Conservation (phyloP, 352 stramenopile genomes). For the Pythium dissotocum region DNA sequence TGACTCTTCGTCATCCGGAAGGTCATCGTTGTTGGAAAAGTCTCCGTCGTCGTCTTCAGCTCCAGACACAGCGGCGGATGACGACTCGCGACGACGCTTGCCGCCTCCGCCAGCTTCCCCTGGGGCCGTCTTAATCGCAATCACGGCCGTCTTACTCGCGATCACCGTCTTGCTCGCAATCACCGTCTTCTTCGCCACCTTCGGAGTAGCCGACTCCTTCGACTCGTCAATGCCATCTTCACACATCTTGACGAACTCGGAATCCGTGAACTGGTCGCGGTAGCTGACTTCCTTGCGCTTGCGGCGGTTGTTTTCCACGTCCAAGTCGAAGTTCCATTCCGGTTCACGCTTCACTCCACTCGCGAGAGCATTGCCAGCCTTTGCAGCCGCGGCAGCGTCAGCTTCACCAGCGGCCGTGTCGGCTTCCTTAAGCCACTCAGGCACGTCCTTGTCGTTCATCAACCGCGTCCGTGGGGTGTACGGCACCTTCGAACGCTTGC, state of each 20-base stretch:
- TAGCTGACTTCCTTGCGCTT: slow-evolving; percentile 88
- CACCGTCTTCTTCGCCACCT: slow-evolving; percentile 25
- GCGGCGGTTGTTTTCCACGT: slow-evolving; percentile 45
- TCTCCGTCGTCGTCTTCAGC: slow-evolving; percentile 30
- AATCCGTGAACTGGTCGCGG: slow-evolving; percentile 82
- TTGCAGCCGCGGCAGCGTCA: not conserved
- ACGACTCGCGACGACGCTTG: slow-evolving; percentile 27
- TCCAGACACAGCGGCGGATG: not conserved
- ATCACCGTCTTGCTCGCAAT: slow-evolving; percentile 16
- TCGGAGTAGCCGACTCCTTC: slow-evolving; percentile 22
- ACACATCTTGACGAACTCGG: slow-evolving; percentile 87
- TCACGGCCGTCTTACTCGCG: slow-evolving; percentile 15
- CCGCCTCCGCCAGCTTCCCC: not conserved
- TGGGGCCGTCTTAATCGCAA: slow-evolving; percentile 16
- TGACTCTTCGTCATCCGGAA: slow-evolving; percentile 38
- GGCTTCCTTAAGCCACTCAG: slow-evolving; percentile 73
- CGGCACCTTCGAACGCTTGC: slow-evolving; percentile 53
- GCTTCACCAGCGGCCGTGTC: slow-evolving; percentile 28
- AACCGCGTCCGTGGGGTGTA: slow-evolving; percentile 52
- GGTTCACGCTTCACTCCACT: slow-evolving; percentile 45
- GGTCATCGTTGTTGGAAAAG: slow-evolving; percentile 35
- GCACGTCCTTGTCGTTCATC: slow-evolving; percentile 73
- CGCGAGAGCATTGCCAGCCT: not conserved
- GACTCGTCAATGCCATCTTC: slow-evolving; percentile 70
- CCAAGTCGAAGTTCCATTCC: slow-evolving; percentile 64